Conservation (phyloP, 2,329 filamentous ascomycete genomes). For the Fusarium torulosum region DNA sequence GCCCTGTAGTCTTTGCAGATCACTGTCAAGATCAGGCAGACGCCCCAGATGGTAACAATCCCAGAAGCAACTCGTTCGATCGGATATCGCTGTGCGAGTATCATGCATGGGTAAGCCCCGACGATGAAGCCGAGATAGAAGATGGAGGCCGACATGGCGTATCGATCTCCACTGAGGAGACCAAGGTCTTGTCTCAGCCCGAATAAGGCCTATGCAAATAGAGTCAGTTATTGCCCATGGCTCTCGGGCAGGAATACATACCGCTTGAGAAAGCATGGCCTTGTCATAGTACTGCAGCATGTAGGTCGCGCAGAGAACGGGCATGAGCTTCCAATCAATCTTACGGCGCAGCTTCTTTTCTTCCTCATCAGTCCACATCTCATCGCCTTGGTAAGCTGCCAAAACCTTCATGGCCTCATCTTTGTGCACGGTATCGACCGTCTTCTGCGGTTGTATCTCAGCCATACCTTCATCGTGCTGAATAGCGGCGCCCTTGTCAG, state of each 20-base stretch:
- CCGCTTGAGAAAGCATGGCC: slow-evolving; percentile 66
- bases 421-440: slow-evolving; percentile 39
- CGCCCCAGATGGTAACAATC: slow-evolving; percentile 52
- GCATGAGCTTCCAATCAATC: slow-evolving; percentile 54
- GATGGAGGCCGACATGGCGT: slow-evolving; percentile 59
- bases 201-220: slow-evolving; percentile 29
- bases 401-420: slow-evolving; percentile 56
- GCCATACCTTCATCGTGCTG: slow-evolving; percentile 20
- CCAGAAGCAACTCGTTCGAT: slow-evolving; percentile 59
- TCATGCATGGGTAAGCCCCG: slow-evolving; percentile 59
- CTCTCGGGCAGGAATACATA: slow-evolving; percentile 38
- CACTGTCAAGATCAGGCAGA: slow-evolving; percentile 54
- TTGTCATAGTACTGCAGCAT: slow-evolving; percentile 64
- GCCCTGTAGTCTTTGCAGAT: slow-evolving; percentile 54
- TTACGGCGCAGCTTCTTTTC: slow-evolving; percentile 56
- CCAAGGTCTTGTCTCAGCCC: slow-evolving; percentile 41
- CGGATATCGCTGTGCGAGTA: slow-evolving; percentile 58
- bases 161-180: slow-evolving; percentile 57
- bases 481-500: slow-evolving; percentile 34
- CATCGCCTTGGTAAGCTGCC: slow-evolving; percentile 56
- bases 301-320: slow-evolving; percentile 61
- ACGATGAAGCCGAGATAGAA: slow-evolving; percentile 64
- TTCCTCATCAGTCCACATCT: slow-evolving; percentile 57
- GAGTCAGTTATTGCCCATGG: background rate
- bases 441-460: slow-evolving; percentile 3